These are phyloP conservation scores for Leptodermis oblonga DNA, from an alignment of 257 asterid genomes.

Conservation along the genomic window DNA sequence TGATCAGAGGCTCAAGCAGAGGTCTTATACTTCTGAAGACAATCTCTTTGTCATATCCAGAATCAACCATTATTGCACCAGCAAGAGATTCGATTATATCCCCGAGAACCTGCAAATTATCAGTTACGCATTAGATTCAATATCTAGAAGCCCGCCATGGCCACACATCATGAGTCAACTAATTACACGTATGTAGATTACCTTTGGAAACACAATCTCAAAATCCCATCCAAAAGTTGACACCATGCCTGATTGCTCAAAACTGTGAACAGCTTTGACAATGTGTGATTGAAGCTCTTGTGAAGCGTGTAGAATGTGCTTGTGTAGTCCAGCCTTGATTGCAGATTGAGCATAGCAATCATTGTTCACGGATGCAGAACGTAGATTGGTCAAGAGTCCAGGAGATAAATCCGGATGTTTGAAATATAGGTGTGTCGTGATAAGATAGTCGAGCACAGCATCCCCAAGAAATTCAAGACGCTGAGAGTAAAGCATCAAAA, in stretches of 20 bases:
- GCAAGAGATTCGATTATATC: constrained; percentile 80
- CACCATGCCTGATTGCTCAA: constrained; percentile 16
- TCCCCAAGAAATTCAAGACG: constrained; percentile 91
- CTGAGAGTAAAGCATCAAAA: constrained; percentile 26
- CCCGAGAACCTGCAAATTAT: constrained; percentile 61
- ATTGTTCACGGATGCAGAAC: constrained; percentile 88
- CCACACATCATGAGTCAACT: too few relatives aligned
- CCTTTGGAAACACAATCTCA: constrained; percentile 67
- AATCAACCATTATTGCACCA: constrained; percentile 74
- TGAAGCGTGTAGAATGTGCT: constrained; percentile 65
- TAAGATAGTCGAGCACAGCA: constrained; percentile 67
- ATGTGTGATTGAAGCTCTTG: constrained; percentile 62
- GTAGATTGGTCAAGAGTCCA: constrained; percentile 67
- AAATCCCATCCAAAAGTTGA: constrained; percentile 77
- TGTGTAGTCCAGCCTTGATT: constrained; percentile 50
- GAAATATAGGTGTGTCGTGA: constrained; percentile 52
- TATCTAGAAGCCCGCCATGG: too few relatives aligned
- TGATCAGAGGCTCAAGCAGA: constrained; percentile 72
- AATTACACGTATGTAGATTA: constrained; percentile 11
- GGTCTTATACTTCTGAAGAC: constrained; percentile 58
- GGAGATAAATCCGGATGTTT: constrained; percentile 61
- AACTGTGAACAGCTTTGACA: constrained; percentile 20
- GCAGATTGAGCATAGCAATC: constrained; percentile 69
- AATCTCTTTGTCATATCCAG: constrained; percentile 46
- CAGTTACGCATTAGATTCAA: neutral